Evolutionary conservation across 176 grass and related monocot genomes (phyloP), one percentile per base, ranked within the genome.

Genomic region (Oryza officinalis): DNA sequence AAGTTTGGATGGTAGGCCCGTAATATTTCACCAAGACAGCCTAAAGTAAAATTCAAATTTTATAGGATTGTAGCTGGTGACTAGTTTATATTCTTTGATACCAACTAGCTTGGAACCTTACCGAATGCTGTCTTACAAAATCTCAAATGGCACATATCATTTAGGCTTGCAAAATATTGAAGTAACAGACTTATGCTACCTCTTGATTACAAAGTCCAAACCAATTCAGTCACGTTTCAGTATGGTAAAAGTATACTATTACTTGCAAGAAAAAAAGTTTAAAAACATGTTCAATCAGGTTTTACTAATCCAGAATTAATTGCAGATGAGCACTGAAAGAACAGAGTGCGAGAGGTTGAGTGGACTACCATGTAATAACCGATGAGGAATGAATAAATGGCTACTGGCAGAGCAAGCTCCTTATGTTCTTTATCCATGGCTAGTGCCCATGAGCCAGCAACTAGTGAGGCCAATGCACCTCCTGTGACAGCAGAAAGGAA

Each of bases 321-420:
- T 78, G 33, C 46, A 71, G 44, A 85, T 82, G 76, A 80, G 52
- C 17, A 76, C 17, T 74, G 1, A 63, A 27, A 50, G 66, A 23
- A 77, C 4, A 66, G 35, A 52, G 5, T 30, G 31, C 70, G 13
- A 63, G 23, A 74, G 33, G 18, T 71, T 50, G 25, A 79, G 43
- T 38, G 46, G 20, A 41, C 54, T 95, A 98, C 93, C 93, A 95
- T 86, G 89, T 93, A 98, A 87, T 94, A 98, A 72, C 96, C 89
- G 3, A 92, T 80, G 66, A 93, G 71, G 71, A 98, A 95, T 20
- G 91, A 81, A 69, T 95, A 98, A 22, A 95, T 78, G 14, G 89
- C 25, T 54, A 90, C 28, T 2, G 88, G 88, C 45, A 90, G 69
- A 72, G 79, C 89, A 40, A 81, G 52, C 1, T 89, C 60, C 40